Evolutionary conservation across 2,329 filamentous ascomycete genomes (phyloP).

Genomic region (Alternaria postmessia): DNA sequence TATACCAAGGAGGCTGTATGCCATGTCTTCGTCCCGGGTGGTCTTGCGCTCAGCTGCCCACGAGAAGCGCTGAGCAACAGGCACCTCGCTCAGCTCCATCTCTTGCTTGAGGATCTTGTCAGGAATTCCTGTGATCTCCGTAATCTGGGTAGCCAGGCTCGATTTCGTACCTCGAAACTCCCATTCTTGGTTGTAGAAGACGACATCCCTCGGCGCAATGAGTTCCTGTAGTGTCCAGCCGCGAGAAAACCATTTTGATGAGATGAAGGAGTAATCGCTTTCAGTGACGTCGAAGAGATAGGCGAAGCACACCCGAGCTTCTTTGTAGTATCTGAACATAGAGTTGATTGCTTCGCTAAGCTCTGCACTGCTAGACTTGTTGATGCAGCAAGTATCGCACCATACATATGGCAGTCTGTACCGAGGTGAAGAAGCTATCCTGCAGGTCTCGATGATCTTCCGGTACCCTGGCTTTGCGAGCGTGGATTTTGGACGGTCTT

Average conservation of each 20-base stretch:
- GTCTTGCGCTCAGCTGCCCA: conserved; percentile 32
- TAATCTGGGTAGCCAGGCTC: conserved; percentile 2
- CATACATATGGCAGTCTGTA: conserved; percentile 18
- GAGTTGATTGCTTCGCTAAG: conserved; percentile 8
- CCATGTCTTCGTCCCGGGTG: conserved; percentile 26
- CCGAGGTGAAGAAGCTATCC: conserved; percentile 6
- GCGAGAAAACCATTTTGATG: conserved; percentile 23
- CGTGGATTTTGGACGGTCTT: conserved; percentile 8
- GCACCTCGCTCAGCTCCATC: conserved; percentile 12
- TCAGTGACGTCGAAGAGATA: conserved; percentile 18
- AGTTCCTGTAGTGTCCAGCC: conserved; percentile 21
- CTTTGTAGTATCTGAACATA: conserved; percentile 22
- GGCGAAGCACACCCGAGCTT: conserved; percentile 20
- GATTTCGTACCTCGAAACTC: conserved; percentile 14
- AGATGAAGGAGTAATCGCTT: conserved; percentile 7
- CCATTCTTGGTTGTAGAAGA: conserved; percentile 18
- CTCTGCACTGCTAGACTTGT: conserved; percentile 20
- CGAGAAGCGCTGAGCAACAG: conserved; percentile 20
- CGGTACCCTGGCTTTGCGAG: conserved; percentile 15
- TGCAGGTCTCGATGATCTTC: conserved; percentile 19
- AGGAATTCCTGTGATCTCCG: conserved; percentile 17
- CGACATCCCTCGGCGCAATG: conserved; percentile 15
- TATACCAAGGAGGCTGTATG: conserved; percentile 26
- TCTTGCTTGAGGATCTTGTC: conserved; percentile 7
- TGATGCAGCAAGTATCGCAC: conserved; percentile 30